Conservation (phyloP, 768 basidiomycete species). For the Austroboletus eburneus region DNA sequence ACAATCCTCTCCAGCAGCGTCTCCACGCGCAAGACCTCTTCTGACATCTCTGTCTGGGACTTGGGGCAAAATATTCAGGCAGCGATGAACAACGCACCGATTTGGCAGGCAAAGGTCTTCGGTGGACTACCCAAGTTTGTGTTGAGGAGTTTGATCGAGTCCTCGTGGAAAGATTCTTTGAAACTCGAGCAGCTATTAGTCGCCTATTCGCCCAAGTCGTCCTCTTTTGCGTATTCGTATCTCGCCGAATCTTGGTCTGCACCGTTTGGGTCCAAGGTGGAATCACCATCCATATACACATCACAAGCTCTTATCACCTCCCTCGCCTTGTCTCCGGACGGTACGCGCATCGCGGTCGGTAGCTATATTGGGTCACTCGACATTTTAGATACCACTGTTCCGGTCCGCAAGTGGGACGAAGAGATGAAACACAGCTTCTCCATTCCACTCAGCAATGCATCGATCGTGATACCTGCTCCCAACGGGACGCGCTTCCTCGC, state of each 20-base stretch:
- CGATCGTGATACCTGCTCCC: conserved; percentile 3
- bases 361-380: conserved; percentile 2
- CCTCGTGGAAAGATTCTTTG: neutral
- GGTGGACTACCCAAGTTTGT: neutral
- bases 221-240: conserved; percentile 6
- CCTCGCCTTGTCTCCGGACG: conserved; percentile 18
- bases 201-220: conserved; percentile 1
- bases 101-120: conserved; percentile 5
- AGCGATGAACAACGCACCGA: neutral
- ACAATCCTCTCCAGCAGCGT: neutral
- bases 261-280: neutral
- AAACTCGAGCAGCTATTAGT: neutral
- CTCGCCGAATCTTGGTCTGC: neutral
- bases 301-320: conserved; percentile 2
- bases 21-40: conserved; percentile 1
- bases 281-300: neutral
- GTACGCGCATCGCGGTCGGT: conserved; percentile 11
- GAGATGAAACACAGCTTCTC: neutral
- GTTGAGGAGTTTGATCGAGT: neutral
- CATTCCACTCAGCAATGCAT: neutral
- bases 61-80: neutral
- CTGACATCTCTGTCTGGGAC: conserved; percentile 6
- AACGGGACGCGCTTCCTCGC: conserved; percentile 8
- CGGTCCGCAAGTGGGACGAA: conserved; percentile 8
- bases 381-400: conserved; percentile 8